Evolutionary conservation across 371 early-diverging fungal genomes (phyloP), one percentile per base, ranked within the genome.

Genomic region (Rhizomucor pusillus): DNA sequence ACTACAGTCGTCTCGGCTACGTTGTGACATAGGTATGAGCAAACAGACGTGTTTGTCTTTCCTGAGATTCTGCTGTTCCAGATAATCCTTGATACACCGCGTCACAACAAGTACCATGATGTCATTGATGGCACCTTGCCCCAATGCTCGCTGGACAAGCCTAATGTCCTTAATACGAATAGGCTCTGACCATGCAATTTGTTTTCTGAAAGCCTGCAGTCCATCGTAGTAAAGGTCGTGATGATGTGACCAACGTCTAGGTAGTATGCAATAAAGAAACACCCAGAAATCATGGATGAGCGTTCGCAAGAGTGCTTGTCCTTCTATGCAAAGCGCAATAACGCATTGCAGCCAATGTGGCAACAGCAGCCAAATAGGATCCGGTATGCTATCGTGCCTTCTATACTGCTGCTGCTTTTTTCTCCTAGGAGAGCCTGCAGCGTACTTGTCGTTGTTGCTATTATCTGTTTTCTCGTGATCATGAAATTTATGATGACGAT

Each of bases 151-250:
- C 19, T 62, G 62, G 13, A 73, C 58, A 1, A 47, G 22, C 5
- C 50, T 54, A 20, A 70, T 62, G 45, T 70, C 68, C n/a, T 57
- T 49, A n/a, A 70, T 47, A 18, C 50, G 48, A 5, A 70, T 54
- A 37, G 57, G 56, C 9, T 60, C 58, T 18, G 74, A 67, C 74
- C 74, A 73, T 5, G 68, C 63, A 36, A 73, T 67, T 37, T 60
- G 51, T 41, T 73, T 73, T 29, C 55, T 46, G 36, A 29, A 36
- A 10, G 60, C 58, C 25, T 73, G 74, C 1, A 54, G 39, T 9
- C 66, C 74, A 1, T 19, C n/a, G 39, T 73, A 73, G 13, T 46
- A 61, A 7, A 73, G 50, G 43, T 66, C 72, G n/a, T 50, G 36
- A 35, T 44, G 36, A 29, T 39, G 36, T 19, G 59, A 51, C 25